Conservation (phyloP, 2,329 filamentous ascomycete species). For the Didymella exigua region DNA sequence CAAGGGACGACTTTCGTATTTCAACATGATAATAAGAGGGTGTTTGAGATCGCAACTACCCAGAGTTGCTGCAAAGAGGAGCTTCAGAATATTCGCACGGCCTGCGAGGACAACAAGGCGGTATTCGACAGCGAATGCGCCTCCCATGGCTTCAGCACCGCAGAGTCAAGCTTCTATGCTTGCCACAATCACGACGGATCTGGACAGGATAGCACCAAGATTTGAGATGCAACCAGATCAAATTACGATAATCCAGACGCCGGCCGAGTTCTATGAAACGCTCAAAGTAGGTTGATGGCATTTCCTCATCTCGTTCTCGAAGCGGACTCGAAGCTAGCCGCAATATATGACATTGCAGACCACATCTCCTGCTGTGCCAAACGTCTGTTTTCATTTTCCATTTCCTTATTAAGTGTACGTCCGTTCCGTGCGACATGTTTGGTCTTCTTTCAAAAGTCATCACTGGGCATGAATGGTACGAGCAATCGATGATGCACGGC, state of each 20-base stretch:
- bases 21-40: constrained; percentile 45
- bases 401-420: neutral
- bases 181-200: constrained; percentile 69
- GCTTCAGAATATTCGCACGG: constrained; percentile 20
- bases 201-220: constrained; percentile 88
- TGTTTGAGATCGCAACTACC: constrained; percentile 34
- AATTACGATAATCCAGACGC: constrained; percentile 78
- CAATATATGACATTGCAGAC: neutral
- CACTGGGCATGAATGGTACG: neutral
- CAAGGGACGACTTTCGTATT: neutral
- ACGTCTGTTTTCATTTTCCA: neutral
- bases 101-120: constrained; percentile 28
- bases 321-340: neutral
- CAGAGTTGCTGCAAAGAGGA: constrained; percentile 22
- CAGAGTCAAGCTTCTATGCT: constrained; percentile 61
- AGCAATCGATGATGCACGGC: neutral
- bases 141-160: constrained; percentile 35
- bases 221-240: constrained; percentile 84
- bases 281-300: constrained; percentile 69
- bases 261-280: constrained; percentile 87
- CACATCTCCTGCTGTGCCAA: neutral
- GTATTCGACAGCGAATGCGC: constrained; percentile 42
- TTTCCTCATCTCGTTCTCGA: neutral
- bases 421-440: neutral
- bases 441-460: neutral